Evolutionary conservation across 2,329 filamentous ascomycete species (phyloP), one percentile per base, ranked within the genome.

Genomic region (Nigrograna mackinnonii): DNA sequence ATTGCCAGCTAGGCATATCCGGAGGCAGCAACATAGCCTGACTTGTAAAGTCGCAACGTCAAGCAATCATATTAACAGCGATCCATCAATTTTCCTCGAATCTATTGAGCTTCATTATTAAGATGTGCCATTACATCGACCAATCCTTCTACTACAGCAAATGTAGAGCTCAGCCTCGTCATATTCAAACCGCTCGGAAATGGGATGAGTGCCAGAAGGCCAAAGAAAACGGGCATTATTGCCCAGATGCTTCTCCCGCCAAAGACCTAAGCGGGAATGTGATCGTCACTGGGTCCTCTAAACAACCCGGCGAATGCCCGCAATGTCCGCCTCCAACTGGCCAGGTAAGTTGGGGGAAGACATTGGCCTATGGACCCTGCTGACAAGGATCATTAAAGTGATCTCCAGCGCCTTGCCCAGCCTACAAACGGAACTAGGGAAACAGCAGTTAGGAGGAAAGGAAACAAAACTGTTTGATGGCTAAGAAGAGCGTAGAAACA

Each of bases 371-470:
- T 24, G 11, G 39, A 37, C 22, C 11, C 20, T 41, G 31, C 39
- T 41, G 18, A 26, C 31, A 28, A 26, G 20, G 5, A 16, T 36
- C 31, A 41, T 35, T 41, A 33, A 36, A 41, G 42, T 45, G 14
- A 45, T 41, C 33, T 45, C 42, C 31, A 41, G 37, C 38, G 42
- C 38, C 31, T 45, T 41, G 30, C 24, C 42, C 37, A 45, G 38
- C 37, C 31, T 41, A 45, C 37, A 41, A 45, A 7, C 26, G 32
- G 42, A 41, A 45, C 19, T 20, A 45, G 20, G 18, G 31, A 40
- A 41, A 41, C 42, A 45, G 31, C 30, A 32, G 42, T 32, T 21
- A 45, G 32, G 37, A 45, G 31, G 37, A 41, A 45, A 41, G 38
- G 30, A 41, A 45, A 36, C 30, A 36, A 41, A 22, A 45, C 6